A percentile compares a stretch with the other conserved stretches of the same genome.
Conservation (phyloP, 148 eudicot genomes). For the Chenopodium quinoa region DNA sequence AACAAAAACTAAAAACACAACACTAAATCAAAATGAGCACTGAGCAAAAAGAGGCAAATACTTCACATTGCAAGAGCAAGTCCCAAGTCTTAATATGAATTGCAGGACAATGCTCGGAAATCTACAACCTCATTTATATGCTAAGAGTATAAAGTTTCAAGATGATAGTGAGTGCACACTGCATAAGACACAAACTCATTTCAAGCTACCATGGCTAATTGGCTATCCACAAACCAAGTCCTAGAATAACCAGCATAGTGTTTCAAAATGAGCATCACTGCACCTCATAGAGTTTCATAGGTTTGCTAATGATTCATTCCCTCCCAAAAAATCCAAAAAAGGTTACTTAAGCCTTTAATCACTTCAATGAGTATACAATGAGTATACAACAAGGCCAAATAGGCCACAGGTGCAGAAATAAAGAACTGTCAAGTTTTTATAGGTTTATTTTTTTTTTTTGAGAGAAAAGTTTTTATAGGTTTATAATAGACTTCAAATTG, state of each 20-base stretch:
- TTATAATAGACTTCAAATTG: too few relatives aligned
- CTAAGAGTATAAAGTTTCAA: not conserved
- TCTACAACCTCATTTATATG: not conserved
- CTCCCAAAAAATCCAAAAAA: not conserved
- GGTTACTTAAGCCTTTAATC: not conserved
- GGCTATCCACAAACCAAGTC: not conserved
- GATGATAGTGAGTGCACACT: not conserved
- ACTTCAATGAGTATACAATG: not conserved
- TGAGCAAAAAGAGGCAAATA: too few relatives aligned
- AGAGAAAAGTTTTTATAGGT: not conserved
- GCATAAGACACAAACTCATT: not conserved
- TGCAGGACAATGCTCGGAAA: not conserved
- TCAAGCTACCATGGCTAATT: not conserved
- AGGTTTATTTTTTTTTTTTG: too few relatives aligned
- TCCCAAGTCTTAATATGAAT: not conserved
- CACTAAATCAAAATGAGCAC: too few relatives aligned
- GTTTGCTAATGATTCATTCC: not conserved
- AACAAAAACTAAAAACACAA: too few relatives aligned
- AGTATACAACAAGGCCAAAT: not conserved
- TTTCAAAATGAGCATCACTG: not conserved
- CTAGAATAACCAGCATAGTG: not conserved
- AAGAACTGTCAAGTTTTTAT: not conserved
- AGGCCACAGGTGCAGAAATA: not conserved
- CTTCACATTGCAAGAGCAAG: not conserved
- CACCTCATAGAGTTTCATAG: not conserved